These are phyloP conservation scores for Cyclotella kingstonii DNA, from an alignment of 108 stramenopile genomes.

Conservation along the genomic window DNA sequence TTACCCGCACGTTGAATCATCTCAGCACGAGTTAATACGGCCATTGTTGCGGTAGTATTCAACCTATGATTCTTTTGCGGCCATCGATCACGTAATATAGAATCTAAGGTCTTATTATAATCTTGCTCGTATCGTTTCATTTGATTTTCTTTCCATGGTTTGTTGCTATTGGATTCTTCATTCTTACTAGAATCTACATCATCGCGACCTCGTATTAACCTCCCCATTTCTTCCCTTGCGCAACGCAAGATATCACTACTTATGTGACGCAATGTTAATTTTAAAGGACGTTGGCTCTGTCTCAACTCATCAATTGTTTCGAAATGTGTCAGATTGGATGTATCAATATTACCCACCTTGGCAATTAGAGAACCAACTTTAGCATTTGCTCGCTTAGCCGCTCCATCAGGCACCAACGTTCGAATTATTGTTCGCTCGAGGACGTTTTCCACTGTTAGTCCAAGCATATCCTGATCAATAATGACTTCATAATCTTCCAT, in stretches of 20 bases:
- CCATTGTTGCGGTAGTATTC: background rate
- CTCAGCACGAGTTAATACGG: conserved; percentile 43
- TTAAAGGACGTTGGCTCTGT: conserved; percentile 77
- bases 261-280: conserved; percentile 68
- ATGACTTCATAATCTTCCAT: conserved; percentile 61
- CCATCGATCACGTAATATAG: conserved; percentile 34
- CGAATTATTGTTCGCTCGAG: conserved; percentile 86
- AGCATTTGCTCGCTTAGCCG: conserved; percentile 80
- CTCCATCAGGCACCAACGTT: conserved; percentile 77
- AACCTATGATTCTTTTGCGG: conserved; percentile 3
- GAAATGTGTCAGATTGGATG: conserved; percentile 83
- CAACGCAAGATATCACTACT: conserved; percentile 59
- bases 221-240: conserved; percentile 85
- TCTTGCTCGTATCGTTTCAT: background rate
- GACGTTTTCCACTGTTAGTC: conserved; percentile 89
- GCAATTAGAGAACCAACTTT: conserved; percentile 80
- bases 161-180: background rate
- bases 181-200: conserved; percentile 5
- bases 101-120: conserved; percentile 28
- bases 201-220: conserved; percentile 68
- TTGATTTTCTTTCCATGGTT: conserved; percentile 29
- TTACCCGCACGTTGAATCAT: conserved; percentile 62
- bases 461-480: conserved; percentile 85
- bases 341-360: conserved; percentile 81
- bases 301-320: conserved; percentile 89